Percentiles rank a stretch among this genome's conserved stretches.
Evolutionary conservation across 495 filamentous ascomycete genomes (phyloP).

Genomic region (Pseudevernia furfuracea): DNA sequence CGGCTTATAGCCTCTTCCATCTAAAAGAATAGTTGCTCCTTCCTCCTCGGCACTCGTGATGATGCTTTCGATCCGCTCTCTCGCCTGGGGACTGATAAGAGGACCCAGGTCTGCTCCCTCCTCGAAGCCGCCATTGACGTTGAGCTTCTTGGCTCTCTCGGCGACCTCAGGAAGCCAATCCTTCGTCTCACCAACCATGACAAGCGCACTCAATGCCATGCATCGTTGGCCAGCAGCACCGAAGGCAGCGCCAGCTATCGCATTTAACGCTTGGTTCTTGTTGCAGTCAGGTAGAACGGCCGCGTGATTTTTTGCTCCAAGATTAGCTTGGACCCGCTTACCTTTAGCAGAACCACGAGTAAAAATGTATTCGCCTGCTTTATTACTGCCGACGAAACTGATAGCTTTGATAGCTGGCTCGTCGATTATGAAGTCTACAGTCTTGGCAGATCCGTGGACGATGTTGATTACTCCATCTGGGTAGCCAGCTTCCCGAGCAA

Average conservation of each 20-base stretch:
- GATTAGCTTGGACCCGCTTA: conserved; percentile 90
- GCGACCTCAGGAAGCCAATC: conserved; percentile 88
- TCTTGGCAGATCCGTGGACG: conserved; percentile 80
- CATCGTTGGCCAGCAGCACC: conserved; percentile 95
- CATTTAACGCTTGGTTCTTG: conserved; percentile 94
- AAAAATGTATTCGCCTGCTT: conserved; percentile 96
- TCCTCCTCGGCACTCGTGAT: conserved; percentile 87
- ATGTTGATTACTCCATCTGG: conserved; percentile 92
- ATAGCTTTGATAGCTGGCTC: conserved; percentile 97
- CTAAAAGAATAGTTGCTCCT: conserved; percentile 89
- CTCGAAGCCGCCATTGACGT: conserved; percentile 92
- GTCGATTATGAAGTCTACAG: conserved; percentile 96
- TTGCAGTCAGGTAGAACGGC: conserved; percentile 92
- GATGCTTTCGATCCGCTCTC: conserved; percentile 78
- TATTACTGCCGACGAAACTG: conserved; percentile 93
- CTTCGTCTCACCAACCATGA: conserved; percentile 91
- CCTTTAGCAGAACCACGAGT: conserved; percentile 83
- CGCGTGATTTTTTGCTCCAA: conserved; percentile 98
- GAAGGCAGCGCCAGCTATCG: conserved; percentile 90
- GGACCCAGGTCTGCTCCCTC: conserved; percentile 91
- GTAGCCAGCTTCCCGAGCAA: conserved; percentile 86
- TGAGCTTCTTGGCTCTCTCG: conserved; percentile 81
- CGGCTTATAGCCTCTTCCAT: conserved; percentile 82
- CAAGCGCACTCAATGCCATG: conserved; percentile 91
- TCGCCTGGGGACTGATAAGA: conserved; percentile 88